phyloP scores from a whole-genome alignment of 805 yeast genomes.

The Sugiyamaella qingdaonensis region DNA sequence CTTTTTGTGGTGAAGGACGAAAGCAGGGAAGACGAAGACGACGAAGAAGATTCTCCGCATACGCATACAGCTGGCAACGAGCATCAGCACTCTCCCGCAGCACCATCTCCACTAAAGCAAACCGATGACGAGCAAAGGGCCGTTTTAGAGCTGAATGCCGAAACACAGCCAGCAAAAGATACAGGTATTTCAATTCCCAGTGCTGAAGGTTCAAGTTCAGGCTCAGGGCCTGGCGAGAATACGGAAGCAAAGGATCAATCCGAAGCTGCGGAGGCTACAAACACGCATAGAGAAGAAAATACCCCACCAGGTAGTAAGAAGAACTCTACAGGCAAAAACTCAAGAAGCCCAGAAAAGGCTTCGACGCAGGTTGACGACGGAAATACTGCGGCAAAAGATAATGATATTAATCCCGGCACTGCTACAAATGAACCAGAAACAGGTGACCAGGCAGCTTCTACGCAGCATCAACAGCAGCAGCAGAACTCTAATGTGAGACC shows the following conservation, averaged over 20 bases:
- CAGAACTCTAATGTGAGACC: not conserved
- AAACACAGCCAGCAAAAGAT: too few species aligned
- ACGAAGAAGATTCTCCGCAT: conserved; percentile 20
- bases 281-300: not conserved
- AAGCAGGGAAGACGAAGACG: conserved; percentile 31
- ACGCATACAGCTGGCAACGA: not conserved
- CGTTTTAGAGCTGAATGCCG: not conserved
- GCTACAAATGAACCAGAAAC: not conserved
- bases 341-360: not conserved
- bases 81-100: not conserved
- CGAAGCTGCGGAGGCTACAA: not conserved
- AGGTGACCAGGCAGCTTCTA: not conserved
- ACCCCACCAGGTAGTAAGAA: not conserved
- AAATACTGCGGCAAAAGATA: not conserved
- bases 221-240: not conserved
- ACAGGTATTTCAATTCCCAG: not conserved
- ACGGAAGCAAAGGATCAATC: not conserved
- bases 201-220: not conserved
- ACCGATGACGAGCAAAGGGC: conserved; percentile 13
- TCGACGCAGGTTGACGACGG: not conserved
- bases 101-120: conserved; percentile 1
- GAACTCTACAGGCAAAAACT: not conserved
- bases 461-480: not conserved
- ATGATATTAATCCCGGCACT: not conserved
- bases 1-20: conserved; percentile 85